These are phyloP conservation scores for Paramecium primaurelia DNA, from an alignment of 73 alveolate species.

Conservation along the genomic window DNA sequence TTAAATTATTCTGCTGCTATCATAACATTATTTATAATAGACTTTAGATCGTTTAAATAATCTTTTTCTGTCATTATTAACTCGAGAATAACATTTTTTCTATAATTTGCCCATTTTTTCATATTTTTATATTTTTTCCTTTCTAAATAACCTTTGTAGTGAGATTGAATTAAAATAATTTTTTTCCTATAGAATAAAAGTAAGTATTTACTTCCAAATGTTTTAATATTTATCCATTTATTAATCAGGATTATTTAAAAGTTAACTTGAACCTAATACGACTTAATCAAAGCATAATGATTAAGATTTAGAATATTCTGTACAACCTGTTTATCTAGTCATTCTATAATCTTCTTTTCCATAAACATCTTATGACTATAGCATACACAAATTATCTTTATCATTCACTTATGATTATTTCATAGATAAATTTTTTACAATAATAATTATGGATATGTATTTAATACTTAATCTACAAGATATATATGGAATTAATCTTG, in stretches of 20 bases:
- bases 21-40: neutral
- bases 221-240: neutral
- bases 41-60: neutral
- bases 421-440: neutral
- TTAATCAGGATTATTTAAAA: neutral
- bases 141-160: neutral
- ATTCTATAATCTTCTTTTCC: neutral
- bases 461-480: neutral
- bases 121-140: neutral
- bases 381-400: neutral
- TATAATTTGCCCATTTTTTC: slow-evolving; percentile 8
- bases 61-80: neutral
- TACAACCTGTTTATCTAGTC: neutral
- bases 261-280: neutral
- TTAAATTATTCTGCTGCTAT: neutral
- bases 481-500: neutral
- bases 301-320: neutral
- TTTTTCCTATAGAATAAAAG: neutral
- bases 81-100: neutral
- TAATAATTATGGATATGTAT: neutral
- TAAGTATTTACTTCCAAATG: neutral
- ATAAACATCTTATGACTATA: neutral
- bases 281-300: neutral
- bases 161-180: neutral
- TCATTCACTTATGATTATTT: neutral